Base-by-base conservation (phyloP, 495 filamentous ascomycete species). In the Aspergillus egyptiacus region DNA sequence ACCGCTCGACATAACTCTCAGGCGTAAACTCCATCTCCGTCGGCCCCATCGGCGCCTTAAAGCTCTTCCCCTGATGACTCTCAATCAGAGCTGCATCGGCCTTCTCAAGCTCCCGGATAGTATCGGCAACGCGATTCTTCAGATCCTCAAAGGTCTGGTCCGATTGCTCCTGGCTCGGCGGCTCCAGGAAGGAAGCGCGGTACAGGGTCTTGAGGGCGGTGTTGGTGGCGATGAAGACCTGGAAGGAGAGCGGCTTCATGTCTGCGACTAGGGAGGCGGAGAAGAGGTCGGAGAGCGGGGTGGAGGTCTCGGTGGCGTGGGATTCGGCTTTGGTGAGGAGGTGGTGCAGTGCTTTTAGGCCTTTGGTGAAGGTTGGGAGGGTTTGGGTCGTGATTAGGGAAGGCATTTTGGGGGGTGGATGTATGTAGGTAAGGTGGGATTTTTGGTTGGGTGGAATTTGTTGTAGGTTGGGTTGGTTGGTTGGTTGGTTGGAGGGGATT, bases 181-280 rank as follows among this genome's bases (percentile, higher is more conserved):
- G 45, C 24, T 66, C 60, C 38, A 50, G 23, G 10, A 51, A 54
- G 3, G 51, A 60, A 5, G 67, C 33, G 28, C 72, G 67, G 5
- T 60, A 58, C 24, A 59, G 47, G 25, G 53, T 15, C 42, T 56
- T 51, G 24, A 58, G 58, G 39, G 68, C 56, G 0, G 56, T 58
- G 40, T 61, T 51, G 33, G 58, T 58, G 32, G 53, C 56, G 47
- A 63, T 58, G 11, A 66, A 59, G 56, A 80, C 48, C 48, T 82
- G 78, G 58, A 64, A 70, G 37, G 62, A 50, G 17, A 80, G 53
- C 25, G 69, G 58, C 31, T 61, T 60, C 77, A 78, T 78, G 63
- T 79, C 77, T 2, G 62, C 60, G 47, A 41, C 25, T 18, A 54
- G 40, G 13, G 40, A 15, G 9, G 46, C 46, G 15, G 46, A 39